These are phyloP conservation scores for Achaetomium macrosporum DNA, from an alignment of 2,329 filamentous ascomycete species.

Conservation along the genomic window DNA sequence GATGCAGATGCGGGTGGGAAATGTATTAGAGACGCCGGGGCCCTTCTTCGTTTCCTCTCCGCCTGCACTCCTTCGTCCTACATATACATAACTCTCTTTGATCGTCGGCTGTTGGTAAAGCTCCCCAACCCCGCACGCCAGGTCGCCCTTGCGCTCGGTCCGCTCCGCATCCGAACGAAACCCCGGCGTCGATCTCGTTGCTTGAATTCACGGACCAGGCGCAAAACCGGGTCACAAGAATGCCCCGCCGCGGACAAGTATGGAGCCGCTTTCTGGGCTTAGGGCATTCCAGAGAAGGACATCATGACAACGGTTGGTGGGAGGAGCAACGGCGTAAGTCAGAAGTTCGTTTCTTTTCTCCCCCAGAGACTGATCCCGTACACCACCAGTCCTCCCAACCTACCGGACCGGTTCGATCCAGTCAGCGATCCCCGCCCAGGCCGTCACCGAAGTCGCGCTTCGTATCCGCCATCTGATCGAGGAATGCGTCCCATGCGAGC, in stretches of 20 bases:
- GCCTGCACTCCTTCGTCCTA: no score
- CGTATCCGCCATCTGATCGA: conserved; percentile 88
- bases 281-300: conserved; percentile 24
- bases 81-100: no score
- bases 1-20: neutral
- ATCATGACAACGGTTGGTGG: conserved; percentile 26
- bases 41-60: no score
- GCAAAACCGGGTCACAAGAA: neutral
- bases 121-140: no score
- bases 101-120: no score
- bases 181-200: neutral
- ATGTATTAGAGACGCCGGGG: no score
- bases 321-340: conserved; percentile 28
- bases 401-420: conserved; percentile 53
- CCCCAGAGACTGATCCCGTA: neutral
- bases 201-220: no score
- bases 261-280: conserved; percentile 30
- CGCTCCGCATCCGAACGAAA: neutral
- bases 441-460: conserved; percentile 85
- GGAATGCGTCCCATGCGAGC: conserved; percentile 81
- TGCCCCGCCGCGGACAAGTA: conserved; percentile 23
- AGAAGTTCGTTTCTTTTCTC: neutral
- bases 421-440: conserved; percentile 65
- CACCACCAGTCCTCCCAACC: conserved; percentile 56
- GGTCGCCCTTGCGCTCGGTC: no score